Evolutionary conservation across 768 basidiomycete genomes (phyloP).

Genomic region (Suillus weaverae): DNA sequence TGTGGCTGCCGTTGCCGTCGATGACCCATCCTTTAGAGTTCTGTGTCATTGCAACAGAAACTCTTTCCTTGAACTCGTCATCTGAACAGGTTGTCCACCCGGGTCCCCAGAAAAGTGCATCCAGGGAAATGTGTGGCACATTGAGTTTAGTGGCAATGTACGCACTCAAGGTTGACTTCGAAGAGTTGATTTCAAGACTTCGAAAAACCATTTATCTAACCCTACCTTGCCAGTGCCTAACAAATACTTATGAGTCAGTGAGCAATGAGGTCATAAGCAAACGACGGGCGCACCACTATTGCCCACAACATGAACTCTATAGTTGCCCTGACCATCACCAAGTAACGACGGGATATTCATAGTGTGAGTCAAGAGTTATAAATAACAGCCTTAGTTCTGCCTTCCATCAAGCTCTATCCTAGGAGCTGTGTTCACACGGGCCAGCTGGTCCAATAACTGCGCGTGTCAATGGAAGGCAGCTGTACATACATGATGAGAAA

Average conservation of each 20-base stretch:
- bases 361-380: neutral
- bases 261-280: neutral
- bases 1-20: slow-evolving; percentile 46
- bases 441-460: neutral
- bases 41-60: slow-evolving; percentile 26
- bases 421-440: neutral
- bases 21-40: slow-evolving; percentile 49
- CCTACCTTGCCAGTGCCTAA: slow-evolving; percentile 43
- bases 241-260: neutral
- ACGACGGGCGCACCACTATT: slow-evolving; percentile 46
- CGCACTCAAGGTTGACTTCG: slow-evolving; percentile 48
- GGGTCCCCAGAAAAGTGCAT: slow-evolving; percentile 49
- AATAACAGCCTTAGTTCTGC: neutral
- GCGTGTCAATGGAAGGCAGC: neutral
- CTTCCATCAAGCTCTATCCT: neutral
- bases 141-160: slow-evolving; percentile 45
- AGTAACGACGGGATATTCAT: slow-evolving; percentile 30
- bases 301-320: slow-evolving; percentile 49
- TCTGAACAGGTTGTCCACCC: slow-evolving; percentile 40
- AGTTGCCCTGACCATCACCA: slow-evolving; percentile 48
- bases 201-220: neutral
- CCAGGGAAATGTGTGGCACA: slow-evolving; percentile 48
- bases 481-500: slow-evolving; percentile 9
- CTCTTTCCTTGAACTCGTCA: slow-evolving; percentile 25
- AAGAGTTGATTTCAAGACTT: neutral